A percentile compares a stretch with the other conserved stretches of the same genome.
These are phyloP conservation scores for Phascolomyces articulosus DNA, from an alignment of 371 early-diverging fungal species.

Conservation along the genomic window DNA sequence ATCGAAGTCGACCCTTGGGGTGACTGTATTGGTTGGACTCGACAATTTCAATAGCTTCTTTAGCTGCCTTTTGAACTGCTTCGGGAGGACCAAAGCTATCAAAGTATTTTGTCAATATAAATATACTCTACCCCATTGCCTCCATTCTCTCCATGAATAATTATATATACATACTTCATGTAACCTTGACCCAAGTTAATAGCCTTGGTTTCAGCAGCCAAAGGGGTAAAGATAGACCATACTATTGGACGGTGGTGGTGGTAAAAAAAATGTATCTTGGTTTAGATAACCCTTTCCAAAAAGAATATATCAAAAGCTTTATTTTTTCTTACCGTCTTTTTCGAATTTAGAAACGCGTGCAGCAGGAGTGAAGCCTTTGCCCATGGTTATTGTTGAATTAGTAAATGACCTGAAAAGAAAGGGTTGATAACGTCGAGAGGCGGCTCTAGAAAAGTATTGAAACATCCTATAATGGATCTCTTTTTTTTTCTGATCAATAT, in stretches of 20 bases:
- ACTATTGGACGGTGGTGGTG: no score
- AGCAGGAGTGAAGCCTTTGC: slow-evolving; percentile 33
- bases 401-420: neutral
- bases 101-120: neutral
- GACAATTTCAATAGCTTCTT: slow-evolving; percentile 63
- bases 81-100: slow-evolving; percentile 84
- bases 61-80: slow-evolving; percentile 86
- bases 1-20: slow-evolving; percentile 79
- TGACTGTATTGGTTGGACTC: slow-evolving; percentile 87
- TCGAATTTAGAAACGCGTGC: slow-evolving; percentile 44
- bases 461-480: neutral
- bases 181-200: slow-evolving; percentile 95
- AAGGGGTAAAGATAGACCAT: slow-evolving; percentile 92
- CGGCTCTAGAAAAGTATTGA: slow-evolving; percentile 4
- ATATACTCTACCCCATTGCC: neutral
- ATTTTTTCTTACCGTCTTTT: slow-evolving; percentile 37
- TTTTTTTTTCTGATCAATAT: no score
- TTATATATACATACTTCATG: slow-evolving; percentile 64
- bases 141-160: no score
- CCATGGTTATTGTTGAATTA: slow-evolving; percentile 3
- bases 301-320: neutral
- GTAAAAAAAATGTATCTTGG: neutral
- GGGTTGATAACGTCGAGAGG: neutral
- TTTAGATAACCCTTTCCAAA: neutral
- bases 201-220: slow-evolving; percentile 82